phyloP scores from a whole-genome alignment of 1,139 yeast genomes.

The Nakaseomyces kungkrabaensis region DNA sequence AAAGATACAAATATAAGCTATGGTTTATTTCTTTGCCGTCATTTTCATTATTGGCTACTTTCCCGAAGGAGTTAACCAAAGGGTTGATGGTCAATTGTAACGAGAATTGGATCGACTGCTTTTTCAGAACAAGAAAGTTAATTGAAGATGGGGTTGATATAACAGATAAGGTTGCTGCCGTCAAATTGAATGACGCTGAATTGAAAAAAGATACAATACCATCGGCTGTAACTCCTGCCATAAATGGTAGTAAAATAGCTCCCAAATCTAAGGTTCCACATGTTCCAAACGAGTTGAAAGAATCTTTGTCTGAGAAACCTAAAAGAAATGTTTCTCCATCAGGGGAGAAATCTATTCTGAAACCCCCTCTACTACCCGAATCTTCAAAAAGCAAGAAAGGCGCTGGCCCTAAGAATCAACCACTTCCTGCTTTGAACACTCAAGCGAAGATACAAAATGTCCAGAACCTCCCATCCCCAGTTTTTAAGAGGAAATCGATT shows the following conservation, averaged over 20 bases:
- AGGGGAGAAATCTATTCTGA: not conserved
- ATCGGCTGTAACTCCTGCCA: not conserved
- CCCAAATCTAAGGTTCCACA: conserved; percentile 1
- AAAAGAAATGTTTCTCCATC: not conserved
- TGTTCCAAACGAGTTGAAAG: not conserved
- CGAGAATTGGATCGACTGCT: conserved; percentile 41
- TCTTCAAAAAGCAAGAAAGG: conserved; percentile 6
- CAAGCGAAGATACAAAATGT: not conserved
- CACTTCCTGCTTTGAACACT: not conserved
- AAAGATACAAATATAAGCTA: conserved; percentile 48
- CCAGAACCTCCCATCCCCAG: not conserved
- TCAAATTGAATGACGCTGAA: not conserved
- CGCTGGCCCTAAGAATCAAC: not conserved
- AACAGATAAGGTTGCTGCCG: conserved; percentile 4
- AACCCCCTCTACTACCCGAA: conserved; percentile 4
- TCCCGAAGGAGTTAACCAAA: conserved; percentile 9
- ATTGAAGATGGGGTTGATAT: conserved; percentile 22
- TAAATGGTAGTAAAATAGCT: not conserved
- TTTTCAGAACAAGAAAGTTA: conserved; percentile 39
- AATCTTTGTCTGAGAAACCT: not conserved
- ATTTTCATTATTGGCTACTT: conserved; percentile 9
- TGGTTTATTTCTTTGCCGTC: conserved; percentile 43
- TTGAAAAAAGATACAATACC: not conserved
- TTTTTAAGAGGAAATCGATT: not conserved
- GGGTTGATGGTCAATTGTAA: conserved; percentile 22